Evolutionary conservation across 2,329 filamentous ascomycete genomes (phyloP).

Genomic region (Calonectria honghensis): DNA sequence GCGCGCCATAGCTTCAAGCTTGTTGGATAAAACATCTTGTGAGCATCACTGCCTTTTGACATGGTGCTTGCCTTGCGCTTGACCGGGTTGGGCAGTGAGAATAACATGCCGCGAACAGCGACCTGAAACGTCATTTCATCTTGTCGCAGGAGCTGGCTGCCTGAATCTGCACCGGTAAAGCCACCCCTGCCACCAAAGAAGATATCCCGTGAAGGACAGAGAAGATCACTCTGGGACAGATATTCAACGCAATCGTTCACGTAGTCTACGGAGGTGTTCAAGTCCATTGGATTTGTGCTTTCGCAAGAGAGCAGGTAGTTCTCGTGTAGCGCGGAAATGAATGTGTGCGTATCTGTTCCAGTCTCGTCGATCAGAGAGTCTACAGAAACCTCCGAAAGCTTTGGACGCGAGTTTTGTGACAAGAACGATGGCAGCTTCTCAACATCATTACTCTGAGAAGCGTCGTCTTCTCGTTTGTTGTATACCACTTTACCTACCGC

Average conservation of each 20-base stretch:
- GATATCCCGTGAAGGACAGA: slow-evolving; percentile 83
- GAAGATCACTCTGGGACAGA: slow-evolving; percentile 90
- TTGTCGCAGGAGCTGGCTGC: slow-evolving; percentile 86
- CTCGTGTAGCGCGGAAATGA: slow-evolving; percentile 92
- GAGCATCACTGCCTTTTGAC: slow-evolving; percentile 75
- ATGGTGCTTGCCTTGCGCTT: slow-evolving; percentile 75
- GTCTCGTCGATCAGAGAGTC: slow-evolving; percentile 93
- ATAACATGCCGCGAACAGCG: slow-evolving; percentile 89
- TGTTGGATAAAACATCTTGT: slow-evolving; percentile 94
- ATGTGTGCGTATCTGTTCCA: slow-evolving; percentile 93
- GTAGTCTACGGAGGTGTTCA: slow-evolving; percentile 81
- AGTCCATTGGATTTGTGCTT: slow-evolving; percentile 68
- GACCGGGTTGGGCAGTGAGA: slow-evolving; percentile 89
- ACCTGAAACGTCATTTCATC: slow-evolving; percentile 97
- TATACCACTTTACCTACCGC: slow-evolving; percentile 97
- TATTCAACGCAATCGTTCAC: slow-evolving; percentile 90
- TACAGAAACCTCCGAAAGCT: slow-evolving; percentile 78
- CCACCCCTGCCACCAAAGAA: slow-evolving; percentile 79
- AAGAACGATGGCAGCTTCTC: slow-evolving; percentile 78
- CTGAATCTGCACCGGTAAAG: slow-evolving; percentile 72
- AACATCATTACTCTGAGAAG: slow-evolving; percentile 63
- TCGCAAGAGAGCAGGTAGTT: slow-evolving; percentile 94
- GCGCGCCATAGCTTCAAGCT: slow-evolving; percentile 89
- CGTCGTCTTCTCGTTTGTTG: slow-evolving; percentile 86
- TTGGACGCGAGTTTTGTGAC: slow-evolving; percentile 74